phyloP scores from a whole-genome alignment of 331 rosid genomes.

The Pyrus hybrid region DNA sequence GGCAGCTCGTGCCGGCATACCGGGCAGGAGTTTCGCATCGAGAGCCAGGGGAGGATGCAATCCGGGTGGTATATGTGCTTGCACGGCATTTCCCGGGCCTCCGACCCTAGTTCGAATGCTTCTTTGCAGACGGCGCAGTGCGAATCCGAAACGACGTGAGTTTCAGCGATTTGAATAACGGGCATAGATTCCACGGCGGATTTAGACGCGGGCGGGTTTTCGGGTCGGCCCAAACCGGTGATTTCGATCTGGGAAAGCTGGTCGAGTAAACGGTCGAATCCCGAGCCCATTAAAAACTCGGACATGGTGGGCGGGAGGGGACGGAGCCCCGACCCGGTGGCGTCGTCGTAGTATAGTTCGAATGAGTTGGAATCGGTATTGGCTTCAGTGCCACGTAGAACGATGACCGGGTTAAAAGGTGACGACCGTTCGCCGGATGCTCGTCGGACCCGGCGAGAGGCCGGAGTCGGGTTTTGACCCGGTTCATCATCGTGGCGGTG shows the following conservation, averaged over 20 bases:
- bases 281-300: conserved; percentile 67
- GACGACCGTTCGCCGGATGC: conserved; percentile 44
- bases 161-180: conserved; percentile 44
- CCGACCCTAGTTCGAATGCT: conserved; percentile 60
- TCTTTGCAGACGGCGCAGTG: conserved; percentile 90
- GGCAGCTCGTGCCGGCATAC: conserved; percentile 87
- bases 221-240: conserved; percentile 62
- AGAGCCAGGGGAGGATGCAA: conserved; percentile 89
- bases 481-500: conserved; percentile 19
- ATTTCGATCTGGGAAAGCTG: conserved; percentile 77
- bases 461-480: conserved; percentile 14
- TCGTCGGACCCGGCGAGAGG: conserved; percentile 51
- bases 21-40: conserved; percentile 80
- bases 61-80: conserved; percentile 83
- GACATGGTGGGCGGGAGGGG: conserved; percentile 67
- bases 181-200: conserved; percentile 84
- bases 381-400: conserved; percentile 46
- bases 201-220: conserved; percentile 81
- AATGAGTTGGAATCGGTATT: conserved; percentile 40
- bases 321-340: conserved; percentile 67
- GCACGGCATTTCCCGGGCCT: conserved; percentile 92
- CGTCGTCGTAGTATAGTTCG: conserved; percentile 70
- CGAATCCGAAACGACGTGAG: conserved; percentile 43
- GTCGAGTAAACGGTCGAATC: conserved; percentile 70
- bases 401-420: conserved; percentile 78